These are phyloP conservation scores for Plasmodium sp. DNA, from an alignment of 169 alveolate species.

Conservation along the genomic window DNA sequence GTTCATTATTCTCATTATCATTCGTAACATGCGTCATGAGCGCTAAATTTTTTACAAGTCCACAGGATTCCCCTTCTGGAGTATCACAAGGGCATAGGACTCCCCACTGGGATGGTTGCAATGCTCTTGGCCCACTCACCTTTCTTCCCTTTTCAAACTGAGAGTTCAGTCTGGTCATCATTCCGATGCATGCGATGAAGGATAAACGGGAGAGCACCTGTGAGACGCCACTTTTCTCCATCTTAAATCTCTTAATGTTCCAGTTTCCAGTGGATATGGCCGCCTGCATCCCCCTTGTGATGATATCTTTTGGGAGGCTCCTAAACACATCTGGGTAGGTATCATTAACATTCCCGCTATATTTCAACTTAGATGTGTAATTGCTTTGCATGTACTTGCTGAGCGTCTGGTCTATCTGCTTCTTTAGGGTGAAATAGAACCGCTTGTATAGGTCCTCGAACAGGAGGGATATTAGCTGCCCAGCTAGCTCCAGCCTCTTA, in stretches of 20 bases:
- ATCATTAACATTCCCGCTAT: slow-evolving; percentile 64
- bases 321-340: slow-evolving; percentile 92
- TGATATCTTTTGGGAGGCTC: slow-evolving; percentile 92
- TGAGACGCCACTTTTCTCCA: slow-evolving; percentile 98
- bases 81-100: slow-evolving; percentile 99
- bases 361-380: slow-evolving; percentile 16
- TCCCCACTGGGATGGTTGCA: slow-evolving; percentile 99
- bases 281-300: slow-evolving; percentile 96
- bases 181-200: slow-evolving; percentile 94
- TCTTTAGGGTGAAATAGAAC: slow-evolving; percentile 86
- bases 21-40: slow-evolving; percentile 98
- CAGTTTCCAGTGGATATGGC: slow-evolving; percentile 99
- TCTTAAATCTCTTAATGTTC: slow-evolving; percentile 98
- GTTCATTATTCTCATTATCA: slow-evolving; percentile 92
- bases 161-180: slow-evolving; percentile 93
- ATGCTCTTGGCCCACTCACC: slow-evolving; percentile 99
- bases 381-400: slow-evolving; percentile 84
- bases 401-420: slow-evolving; percentile 89
- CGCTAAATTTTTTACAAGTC: slow-evolving; percentile 98
- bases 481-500: slow-evolving; percentile 99
- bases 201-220: slow-evolving; percentile 97
- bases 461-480: slow-evolving; percentile 96
- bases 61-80: slow-evolving; percentile 99
- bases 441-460: slow-evolving; percentile 93
- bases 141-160: slow-evolving; percentile 94